Conservation (phyloP, 345 rosid genomes). For the Turnera subulata region DNA sequence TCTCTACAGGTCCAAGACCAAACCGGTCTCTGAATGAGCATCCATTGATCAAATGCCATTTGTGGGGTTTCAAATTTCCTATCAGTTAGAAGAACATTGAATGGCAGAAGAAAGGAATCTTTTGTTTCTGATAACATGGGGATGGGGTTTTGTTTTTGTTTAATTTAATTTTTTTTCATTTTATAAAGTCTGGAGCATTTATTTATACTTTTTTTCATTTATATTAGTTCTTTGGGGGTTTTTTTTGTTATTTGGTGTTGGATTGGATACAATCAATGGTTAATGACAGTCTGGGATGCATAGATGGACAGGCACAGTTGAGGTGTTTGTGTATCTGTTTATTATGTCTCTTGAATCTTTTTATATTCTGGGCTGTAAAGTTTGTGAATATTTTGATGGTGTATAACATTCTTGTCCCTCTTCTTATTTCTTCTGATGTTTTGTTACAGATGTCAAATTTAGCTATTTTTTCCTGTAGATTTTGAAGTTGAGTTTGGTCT, state of each 20-base stretch:
- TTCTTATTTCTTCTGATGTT: too few relatives aligned
- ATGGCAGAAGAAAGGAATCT: neutral
- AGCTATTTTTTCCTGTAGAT: too few relatives aligned
- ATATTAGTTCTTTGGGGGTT: neutral
- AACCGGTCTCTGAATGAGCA: slow-evolving; percentile 47
- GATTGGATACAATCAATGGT: neutral
- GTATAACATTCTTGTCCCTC: too few relatives aligned
- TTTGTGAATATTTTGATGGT: too few relatives aligned
- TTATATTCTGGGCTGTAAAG: too few relatives aligned
- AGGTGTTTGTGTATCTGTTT: too few relatives aligned
- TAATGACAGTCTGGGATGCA: neutral
- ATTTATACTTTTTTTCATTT: neutral
- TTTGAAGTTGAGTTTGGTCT: too few relatives aligned
- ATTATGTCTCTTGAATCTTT: too few relatives aligned
- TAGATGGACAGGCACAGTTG: neutral
- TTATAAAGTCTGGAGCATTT: neutral
- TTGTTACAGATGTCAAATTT: too few relatives aligned
- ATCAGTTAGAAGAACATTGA: neutral
- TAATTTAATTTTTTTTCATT: neutral
- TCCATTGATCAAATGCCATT: neutral
- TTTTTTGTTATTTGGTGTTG: neutral
- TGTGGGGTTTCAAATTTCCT: neutral
- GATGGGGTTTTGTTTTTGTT: neutral
- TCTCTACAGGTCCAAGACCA: slow-evolving; percentile 80
- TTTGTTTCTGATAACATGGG: neutral